Conservation (phyloP, 345 rosid genomes). For the Trapa incisa region DNA sequence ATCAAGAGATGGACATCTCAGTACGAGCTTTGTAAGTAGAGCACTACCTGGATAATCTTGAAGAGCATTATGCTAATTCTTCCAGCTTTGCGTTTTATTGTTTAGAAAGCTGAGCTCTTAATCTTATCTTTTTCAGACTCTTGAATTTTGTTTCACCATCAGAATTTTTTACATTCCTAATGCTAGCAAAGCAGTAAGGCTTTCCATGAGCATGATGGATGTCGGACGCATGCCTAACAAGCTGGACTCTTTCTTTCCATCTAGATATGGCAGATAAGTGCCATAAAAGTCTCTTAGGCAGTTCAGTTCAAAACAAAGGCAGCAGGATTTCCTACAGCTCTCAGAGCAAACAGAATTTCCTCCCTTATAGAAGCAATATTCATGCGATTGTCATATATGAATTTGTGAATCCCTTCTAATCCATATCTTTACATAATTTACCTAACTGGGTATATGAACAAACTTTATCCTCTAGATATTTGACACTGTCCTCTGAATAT, state of each 20-base stretch:
- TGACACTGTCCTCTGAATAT: constrained; percentile 30
- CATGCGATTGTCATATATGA: constrained; percentile 94
- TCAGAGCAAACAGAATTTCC: constrained; percentile 80
- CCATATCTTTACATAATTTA: constrained; percentile 78
- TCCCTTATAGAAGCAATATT: constrained; percentile 74
- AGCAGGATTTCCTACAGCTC: constrained; percentile 68
- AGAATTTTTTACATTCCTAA: constrained; percentile 15
- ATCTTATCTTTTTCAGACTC: constrained; percentile 34
- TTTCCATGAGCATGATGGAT: constrained; percentile 97
- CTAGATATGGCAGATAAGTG: constrained; percentile 34
- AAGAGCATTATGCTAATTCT: not conserved
- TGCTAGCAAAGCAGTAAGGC: constrained; percentile 64
- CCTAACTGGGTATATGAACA: constrained; percentile 62
- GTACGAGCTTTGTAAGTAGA: constrained; percentile 77
- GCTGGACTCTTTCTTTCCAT: constrained; percentile 80
- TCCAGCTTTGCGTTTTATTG: not conserved
- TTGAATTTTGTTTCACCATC: constrained; percentile 79
- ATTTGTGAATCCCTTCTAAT: constrained; percentile 74
- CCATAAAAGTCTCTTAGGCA: constrained; percentile 78
- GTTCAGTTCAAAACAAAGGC: constrained; percentile 42
- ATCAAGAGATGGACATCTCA: constrained; percentile 75
- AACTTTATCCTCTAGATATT: constrained; percentile 22
- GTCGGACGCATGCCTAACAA: constrained; percentile 89
- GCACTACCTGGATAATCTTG: not conserved
- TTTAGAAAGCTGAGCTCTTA: not conserved